Evolutionary conservation across 2,329 filamentous ascomycete genomes (phyloP).

Genomic region (Paramyrothecium roridum): DNA sequence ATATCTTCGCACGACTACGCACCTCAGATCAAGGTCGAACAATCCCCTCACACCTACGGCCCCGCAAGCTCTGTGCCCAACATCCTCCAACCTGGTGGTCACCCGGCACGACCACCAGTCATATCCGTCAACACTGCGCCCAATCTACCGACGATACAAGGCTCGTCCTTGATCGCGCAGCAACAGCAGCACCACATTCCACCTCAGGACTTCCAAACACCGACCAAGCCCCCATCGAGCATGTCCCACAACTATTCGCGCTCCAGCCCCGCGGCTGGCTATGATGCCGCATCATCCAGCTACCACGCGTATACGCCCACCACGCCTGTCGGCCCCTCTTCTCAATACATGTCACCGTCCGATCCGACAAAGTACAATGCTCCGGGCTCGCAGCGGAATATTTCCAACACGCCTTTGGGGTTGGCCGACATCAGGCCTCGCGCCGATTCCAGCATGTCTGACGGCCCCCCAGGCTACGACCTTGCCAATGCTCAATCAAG

Average conservation of each 20-base stretch:
- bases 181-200: slow-evolving; percentile 29
- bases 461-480: slow-evolving; percentile 69
- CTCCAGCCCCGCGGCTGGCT: slow-evolving; percentile 70
- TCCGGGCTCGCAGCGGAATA: slow-evolving; percentile 56
- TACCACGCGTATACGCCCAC: slow-evolving; percentile 59
- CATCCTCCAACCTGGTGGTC: slow-evolving; percentile 55
- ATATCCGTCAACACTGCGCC: slow-evolving; percentile 43
- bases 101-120: slow-evolving; percentile 27
- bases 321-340: slow-evolving; percentile 58
- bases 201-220: slow-evolving; percentile 57
- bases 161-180: slow-evolving; percentile 30
- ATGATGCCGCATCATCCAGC: slow-evolving; percentile 49
- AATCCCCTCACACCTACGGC: slow-evolving; percentile 27
- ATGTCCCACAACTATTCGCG: slow-evolving; percentile 75
- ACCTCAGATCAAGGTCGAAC: slow-evolving; percentile 28
- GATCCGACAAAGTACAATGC: slow-evolving; percentile 52
- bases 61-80: slow-evolving; percentile 48
- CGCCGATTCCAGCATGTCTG: slow-evolving; percentile 76
- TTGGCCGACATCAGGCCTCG: slow-evolving; percentile 88
- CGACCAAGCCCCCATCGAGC: slow-evolving; percentile 64
- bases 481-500: slow-evolving; percentile 61
- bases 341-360: slow-evolving; percentile 63
- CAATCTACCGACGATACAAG: slow-evolving; percentile 43
- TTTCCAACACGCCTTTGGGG: slow-evolving; percentile 84
- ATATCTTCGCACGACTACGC: slow-evolving; percentile 26